A percentile compares a stretch with the other conserved stretches of the same genome.
Conservation (phyloP, 208 protist species). For the Trichomonas tenax region DNA sequence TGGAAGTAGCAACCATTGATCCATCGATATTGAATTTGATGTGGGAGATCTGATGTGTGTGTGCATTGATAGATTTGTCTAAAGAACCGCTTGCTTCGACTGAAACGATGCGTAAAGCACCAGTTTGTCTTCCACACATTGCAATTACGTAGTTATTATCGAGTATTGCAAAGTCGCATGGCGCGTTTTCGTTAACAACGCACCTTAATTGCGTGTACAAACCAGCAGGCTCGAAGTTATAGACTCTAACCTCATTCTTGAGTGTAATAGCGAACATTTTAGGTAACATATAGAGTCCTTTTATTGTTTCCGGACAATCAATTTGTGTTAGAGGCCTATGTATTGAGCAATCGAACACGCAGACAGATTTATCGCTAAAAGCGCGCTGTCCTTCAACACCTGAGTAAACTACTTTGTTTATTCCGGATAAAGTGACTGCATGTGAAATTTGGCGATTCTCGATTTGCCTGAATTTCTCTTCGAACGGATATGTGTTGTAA, state of each 20-base stretch:
- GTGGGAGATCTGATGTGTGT: background rate
- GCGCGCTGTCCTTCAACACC: background rate
- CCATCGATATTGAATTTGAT: constrained; percentile 63
- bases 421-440: background rate
- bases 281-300: background rate
- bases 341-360: background rate
- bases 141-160: background rate
- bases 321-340: background rate
- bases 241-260: background rate
- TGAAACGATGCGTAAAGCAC: background rate
- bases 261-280: background rate
- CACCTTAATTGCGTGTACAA: background rate
- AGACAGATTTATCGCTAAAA: background rate
- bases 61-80: background rate
- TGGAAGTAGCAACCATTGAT: constrained; percentile 57
- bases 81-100: background rate
- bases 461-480: background rate
- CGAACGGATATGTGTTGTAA: background rate
- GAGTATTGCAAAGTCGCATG: background rate
- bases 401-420: background rate
- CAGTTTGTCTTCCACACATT: background rate
- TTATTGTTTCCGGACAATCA: background rate
- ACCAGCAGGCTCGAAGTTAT: background rate
- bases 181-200: background rate
- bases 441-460: background rate